Conservation (phyloP, 176 grass and related monocot species). For the Zea luxurians region DNA sequence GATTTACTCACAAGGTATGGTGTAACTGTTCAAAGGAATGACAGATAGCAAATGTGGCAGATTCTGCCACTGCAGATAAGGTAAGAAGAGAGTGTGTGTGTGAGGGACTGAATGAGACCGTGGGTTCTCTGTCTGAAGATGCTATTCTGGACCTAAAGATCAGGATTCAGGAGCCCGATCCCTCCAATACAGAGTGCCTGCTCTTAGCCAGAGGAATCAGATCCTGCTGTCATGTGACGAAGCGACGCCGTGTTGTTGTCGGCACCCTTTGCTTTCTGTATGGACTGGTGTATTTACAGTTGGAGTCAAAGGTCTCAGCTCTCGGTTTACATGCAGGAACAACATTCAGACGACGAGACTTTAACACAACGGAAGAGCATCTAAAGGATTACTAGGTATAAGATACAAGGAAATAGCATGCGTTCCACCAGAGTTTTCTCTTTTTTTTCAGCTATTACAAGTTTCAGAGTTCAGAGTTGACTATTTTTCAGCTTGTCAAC, state of each 20-base stretch:
- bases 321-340: constrained; percentile 11
- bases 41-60: constrained; percentile 3
- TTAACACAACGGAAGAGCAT: constrained; percentile 3
- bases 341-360: background rate
- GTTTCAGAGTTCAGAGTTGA: constrained; percentile 10
- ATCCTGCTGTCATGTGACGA: constrained; percentile 27
- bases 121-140: constrained; percentile 37
- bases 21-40: background rate
- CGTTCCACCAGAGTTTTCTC: background rate
- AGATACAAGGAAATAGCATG: background rate
- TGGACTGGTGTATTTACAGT: background rate
- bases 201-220: constrained; percentile 36
- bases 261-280: constrained; percentile 18
- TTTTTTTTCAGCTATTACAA: background rate
- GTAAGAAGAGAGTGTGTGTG: constrained; percentile 10
- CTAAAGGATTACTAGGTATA: background rate
- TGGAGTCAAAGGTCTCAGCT: background rate
- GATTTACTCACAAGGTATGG: background rate
- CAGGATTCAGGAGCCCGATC: background rate
- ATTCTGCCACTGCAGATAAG: constrained; percentile 19
- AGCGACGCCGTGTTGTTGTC: constrained; percentile 23
- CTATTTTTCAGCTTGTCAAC: background rate
- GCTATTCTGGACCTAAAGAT: constrained; percentile 33
- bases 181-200: background rate
- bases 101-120: constrained; percentile 21